phyloP scores from a whole-genome alignment of 371 early-diverging fungal genomes.

The Phascolomyces articulosus region DNA sequence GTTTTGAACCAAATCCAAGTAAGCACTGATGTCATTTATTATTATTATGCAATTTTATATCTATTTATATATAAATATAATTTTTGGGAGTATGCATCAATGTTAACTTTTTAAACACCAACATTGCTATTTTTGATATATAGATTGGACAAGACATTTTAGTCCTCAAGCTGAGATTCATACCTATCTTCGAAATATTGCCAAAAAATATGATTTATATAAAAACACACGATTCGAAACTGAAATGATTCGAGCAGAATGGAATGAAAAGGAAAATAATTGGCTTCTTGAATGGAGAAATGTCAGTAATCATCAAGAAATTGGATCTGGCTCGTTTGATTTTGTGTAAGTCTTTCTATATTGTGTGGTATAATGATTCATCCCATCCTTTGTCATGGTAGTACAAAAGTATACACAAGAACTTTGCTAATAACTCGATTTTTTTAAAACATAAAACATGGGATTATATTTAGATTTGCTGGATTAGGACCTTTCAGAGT shows the following conservation, averaged over 20 bases:
- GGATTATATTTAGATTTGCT: slow-evolving; percentile 18
- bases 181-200: slow-evolving; percentile 49
- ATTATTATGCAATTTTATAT: no score
- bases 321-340: slow-evolving; percentile 24
- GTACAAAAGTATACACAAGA: no score
- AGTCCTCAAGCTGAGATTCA: slow-evolving; percentile 53
- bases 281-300: slow-evolving; percentile 47
- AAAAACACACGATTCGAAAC: slow-evolving; percentile 50
- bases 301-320: neutral
- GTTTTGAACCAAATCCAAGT: slow-evolving; percentile 50
- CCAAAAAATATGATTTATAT: slow-evolving; percentile 49
- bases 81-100: no score
- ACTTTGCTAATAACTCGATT: no score
- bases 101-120: neutral
- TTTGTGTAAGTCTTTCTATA: slow-evolving; percentile 24
- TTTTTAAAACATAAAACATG: no score
- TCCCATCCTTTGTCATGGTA: no score
- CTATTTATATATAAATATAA: neutral
- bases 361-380: no score
- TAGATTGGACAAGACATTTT: slow-evolving; percentile 54
- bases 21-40: no score
- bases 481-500: slow-evolving; percentile 41
- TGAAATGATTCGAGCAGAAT: slow-evolving; percentile 38
- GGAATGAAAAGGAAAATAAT: slow-evolving; percentile 44
- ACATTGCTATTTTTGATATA: slow-evolving; percentile 7